These are phyloP conservation scores for Vachellia pachyceras DNA, from an alignment of 306 rosid species.

Conservation along the genomic window DNA sequence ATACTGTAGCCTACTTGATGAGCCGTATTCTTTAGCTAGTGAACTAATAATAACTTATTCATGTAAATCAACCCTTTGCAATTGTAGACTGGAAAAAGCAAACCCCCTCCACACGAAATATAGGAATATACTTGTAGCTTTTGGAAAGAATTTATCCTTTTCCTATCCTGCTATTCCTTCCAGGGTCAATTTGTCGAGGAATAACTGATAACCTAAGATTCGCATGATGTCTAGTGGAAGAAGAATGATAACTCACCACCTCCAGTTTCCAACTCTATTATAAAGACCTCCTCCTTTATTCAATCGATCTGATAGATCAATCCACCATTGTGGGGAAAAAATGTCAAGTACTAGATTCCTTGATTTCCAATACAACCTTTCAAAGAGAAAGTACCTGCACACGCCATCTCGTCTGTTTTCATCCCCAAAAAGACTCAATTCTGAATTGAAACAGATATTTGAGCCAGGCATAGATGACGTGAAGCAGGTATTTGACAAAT, in stretches of 20 bases:
- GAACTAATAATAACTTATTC: not conserved
- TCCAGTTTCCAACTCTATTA: slow-evolving; percentile 21
- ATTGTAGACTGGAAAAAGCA: slow-evolving; percentile 25
- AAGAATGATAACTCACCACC: not conserved
- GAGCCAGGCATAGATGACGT: slow-evolving; percentile 75
- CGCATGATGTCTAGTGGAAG: slow-evolving; percentile 1
- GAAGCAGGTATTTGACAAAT: slow-evolving; percentile 77
- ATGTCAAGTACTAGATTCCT: slow-evolving; percentile 65
- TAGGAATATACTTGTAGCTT: slow-evolving; percentile 32
- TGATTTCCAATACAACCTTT: slow-evolving; percentile 76
- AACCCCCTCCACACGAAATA: slow-evolving; percentile 35
- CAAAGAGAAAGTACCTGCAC: slow-evolving; percentile 62
- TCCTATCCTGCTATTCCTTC: slow-evolving; percentile 22
- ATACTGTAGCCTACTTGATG: slow-evolving; percentile 43
- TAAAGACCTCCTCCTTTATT: slow-evolving; percentile 5
- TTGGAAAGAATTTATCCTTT: slow-evolving; percentile 57
- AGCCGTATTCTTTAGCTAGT: slow-evolving; percentile 44
- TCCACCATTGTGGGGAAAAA: not conserved
- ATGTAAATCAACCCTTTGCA: slow-evolving; percentile 37
- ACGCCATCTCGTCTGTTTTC: slow-evolving; percentile 61
- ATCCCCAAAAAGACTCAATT: slow-evolving; percentile 57
- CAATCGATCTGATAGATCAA: slow-evolving; percentile 36
- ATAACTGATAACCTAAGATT: slow-evolving; percentile 39
- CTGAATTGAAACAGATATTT: slow-evolving; percentile 44
- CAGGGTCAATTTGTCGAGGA: slow-evolving; percentile 51